These are phyloP conservation scores for Phytomonas francai DNA, from an alignment of 208 protist genomes.

Conservation along the genomic window DNA sequence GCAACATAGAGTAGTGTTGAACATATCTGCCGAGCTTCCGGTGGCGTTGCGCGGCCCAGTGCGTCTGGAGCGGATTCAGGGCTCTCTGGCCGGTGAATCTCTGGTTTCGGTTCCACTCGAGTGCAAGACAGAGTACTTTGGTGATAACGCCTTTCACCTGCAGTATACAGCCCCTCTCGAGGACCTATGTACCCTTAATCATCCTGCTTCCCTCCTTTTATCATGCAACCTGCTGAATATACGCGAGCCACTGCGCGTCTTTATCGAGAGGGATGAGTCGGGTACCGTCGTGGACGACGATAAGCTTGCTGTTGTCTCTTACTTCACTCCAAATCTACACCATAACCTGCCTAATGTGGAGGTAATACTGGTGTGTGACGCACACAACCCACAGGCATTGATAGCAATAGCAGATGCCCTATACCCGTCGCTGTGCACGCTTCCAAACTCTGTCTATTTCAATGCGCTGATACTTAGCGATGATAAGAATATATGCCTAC, in stretches of 20 bases:
- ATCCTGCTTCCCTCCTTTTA: not conserved
- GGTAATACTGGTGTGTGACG: conserved; percentile 57
- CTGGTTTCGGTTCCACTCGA: conserved; percentile 7
- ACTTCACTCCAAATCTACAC: conserved; percentile 40
- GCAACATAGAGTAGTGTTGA: conserved; percentile 17
- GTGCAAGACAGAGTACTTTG: conserved; percentile 19
- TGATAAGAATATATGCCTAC: not conserved
- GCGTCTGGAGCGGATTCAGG: conserved; percentile 16
- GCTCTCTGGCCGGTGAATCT: not conserved
- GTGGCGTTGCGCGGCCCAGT: conserved; percentile 34
- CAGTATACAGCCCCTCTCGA: conserved; percentile 3
- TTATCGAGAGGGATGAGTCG: conserved; percentile 10
- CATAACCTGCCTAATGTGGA: conserved; percentile 42
- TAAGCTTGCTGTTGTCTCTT: conserved; percentile 18
- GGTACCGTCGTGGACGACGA: conserved; percentile 20
- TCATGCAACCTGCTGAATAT: conserved; percentile 10
- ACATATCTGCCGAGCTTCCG: conserved; percentile 26
- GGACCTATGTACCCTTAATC: not conserved
- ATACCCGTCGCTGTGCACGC: conserved; percentile 14
- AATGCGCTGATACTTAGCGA: conserved; percentile 51
- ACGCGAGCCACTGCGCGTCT: conserved; percentile 56
- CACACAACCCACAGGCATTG: conserved; percentile 23
- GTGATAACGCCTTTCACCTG: conserved; percentile 40
- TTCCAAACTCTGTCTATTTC: conserved; percentile 30
- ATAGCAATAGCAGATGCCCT: conserved; percentile 30